Evolutionary conservation across 768 basidiomycete species (phyloP), one percentile per base, ranked within the genome.

Genomic region (Lentinula lateritia): DNA sequence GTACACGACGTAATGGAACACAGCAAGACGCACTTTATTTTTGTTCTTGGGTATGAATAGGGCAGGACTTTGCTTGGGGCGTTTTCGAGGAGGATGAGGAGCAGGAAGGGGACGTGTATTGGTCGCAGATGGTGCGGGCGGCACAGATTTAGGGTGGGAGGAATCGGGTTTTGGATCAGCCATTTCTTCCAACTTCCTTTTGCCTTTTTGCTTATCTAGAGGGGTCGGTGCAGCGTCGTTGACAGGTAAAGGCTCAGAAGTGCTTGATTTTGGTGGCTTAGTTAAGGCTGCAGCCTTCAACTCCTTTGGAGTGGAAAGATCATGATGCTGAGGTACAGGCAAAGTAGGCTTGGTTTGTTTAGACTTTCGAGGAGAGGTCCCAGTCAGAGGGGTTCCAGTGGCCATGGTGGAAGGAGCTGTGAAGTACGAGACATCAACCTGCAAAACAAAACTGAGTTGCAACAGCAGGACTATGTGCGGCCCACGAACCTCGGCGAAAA

Each of bases 41-140:
- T 83, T 84, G 23, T 43, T 43, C 67, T 83, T 88, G 1, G 88
- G 87, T 61, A 89, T 88, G 68, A 90, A 89, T 60, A 89, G 71
- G 42, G 63, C 78, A 0, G 76, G 71, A 13, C 70, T 74, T 65
- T 74, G 74, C 63, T 81, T 81, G 23, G 73, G 71, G 15, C 74
- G 76, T 60, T 79, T 78, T 41, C 71, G 65, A 35, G 67, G 69
- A 39, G 69, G 72, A 53, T 60, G 28, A 61, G 58, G 18, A 59
- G 60, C 16, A 28, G 9, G 28, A 61, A 57, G 18, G 56, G 61
- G 16, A 28, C 1, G 13, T 52, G 50, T 8, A 18, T 41, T 56
- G 42, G 12, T 18, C 5, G 18, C 13, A n/a, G 55, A 42, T 28
- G 35, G 7, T 7, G 20, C 28, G 13, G 55, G 28, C 28, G 38